Percentiles rank a stretch among this genome's conserved stretches.
phyloP scores from a whole-genome alignment of 1,284 basidiomycete genomes.

The Fistulinella cinereoalba region DNA sequence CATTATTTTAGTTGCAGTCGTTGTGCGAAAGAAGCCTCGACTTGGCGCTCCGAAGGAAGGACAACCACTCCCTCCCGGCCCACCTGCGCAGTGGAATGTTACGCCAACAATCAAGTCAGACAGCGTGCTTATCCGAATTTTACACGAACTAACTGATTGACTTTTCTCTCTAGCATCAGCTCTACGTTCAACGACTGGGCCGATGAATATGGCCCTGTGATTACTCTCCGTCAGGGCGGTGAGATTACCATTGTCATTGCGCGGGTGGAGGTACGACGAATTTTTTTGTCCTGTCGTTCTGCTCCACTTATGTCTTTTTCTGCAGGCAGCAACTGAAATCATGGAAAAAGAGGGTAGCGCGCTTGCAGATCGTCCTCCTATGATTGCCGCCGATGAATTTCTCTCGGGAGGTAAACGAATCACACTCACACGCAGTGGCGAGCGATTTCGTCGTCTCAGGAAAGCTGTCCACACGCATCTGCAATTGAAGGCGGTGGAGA shows the following conservation, averaged over 20 bases:
- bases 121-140: neutral
- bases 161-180: conserved; percentile 13
- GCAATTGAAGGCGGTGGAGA: conserved; percentile 34
- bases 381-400: conserved; percentile 30
- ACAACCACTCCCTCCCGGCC: conserved; percentile 27
- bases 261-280: conserved; percentile 27
- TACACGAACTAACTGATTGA: neutral
- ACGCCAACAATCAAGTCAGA: conserved; percentile 22
- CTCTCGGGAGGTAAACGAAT: conserved; percentile 32
- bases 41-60: conserved; percentile 9
- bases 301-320: neutral
- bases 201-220: conserved; percentile 35
- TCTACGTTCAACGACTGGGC: conserved; percentile 27
- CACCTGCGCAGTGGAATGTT: conserved; percentile 14
- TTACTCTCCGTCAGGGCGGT: conserved; percentile 31
- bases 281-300: neutral
- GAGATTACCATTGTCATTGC: conserved; percentile 30
- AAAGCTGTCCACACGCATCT: conserved; percentile 41
- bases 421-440: conserved; percentile 21
- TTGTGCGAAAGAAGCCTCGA: conserved; percentile 1
- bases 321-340: conserved; percentile 35
- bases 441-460: conserved; percentile 30
- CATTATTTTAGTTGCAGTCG: neutral
- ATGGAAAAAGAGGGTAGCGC: conserved; percentile 38
- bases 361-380: conserved; percentile 34